These are phyloP conservation scores for Davidsoniella neocaledoniae DNA, from an alignment of 2,329 filamentous ascomycete genomes.

Conservation along the genomic window DNA sequence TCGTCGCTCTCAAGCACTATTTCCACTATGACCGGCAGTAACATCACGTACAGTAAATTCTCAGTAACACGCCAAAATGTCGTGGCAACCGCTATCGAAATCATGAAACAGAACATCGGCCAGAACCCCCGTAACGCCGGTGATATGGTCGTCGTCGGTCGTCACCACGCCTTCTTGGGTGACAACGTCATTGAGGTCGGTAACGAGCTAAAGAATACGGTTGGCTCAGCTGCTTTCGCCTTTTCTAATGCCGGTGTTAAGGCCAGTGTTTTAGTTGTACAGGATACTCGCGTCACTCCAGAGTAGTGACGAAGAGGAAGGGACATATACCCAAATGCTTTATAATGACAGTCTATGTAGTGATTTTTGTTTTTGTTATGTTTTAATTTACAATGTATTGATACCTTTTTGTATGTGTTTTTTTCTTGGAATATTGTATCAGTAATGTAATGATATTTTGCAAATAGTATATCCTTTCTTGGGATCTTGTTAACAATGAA, in stretches of 20 bases:
- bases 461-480: not conserved
- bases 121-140: conserved; percentile 11
- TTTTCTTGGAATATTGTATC: not conserved
- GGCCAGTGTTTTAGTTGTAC: conserved; percentile 9
- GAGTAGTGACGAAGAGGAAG: not conserved
- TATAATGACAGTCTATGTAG: not conserved
- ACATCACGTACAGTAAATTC: conserved; percentile 6
- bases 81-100: not conserved
- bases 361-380: not conserved
- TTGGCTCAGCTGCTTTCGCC: conserved; percentile 4
- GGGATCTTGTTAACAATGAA: too few relatives aligned
- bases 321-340: not conserved
- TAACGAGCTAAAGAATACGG: conserved; percentile 10
- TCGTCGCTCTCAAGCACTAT: conserved; percentile 9
- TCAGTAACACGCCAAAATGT: conserved; percentile 6
- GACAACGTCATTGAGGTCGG: conserved; percentile 5
- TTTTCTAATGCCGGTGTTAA: conserved; percentile 3
- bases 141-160: conserved; percentile 8
- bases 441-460: not conserved
- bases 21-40: not conserved
- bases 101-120: not conserved
- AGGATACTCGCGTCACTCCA: not conserved
- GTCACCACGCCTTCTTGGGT: conserved; percentile 3
- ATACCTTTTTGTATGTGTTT: not conserved
- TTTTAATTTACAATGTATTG: not conserved